Conservation (phyloP, 2,329 filamentous ascomycete species). For the Zalaria sp. region DNA sequence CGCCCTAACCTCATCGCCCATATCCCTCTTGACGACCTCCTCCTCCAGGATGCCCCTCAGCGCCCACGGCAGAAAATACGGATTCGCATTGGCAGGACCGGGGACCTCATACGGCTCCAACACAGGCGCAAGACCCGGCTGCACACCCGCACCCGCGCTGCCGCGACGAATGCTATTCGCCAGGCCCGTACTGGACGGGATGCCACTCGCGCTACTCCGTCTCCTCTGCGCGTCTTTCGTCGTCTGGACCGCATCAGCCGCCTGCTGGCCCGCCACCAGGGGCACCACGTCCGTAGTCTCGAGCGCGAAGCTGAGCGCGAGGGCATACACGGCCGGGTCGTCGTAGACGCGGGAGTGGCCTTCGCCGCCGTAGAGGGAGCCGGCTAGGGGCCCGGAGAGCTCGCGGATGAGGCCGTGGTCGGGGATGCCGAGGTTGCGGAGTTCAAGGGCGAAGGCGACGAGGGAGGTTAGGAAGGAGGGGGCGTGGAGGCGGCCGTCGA, state of each 20-base stretch:
- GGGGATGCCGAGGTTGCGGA: slow-evolving; percentile 82
- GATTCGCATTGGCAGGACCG: slow-evolving; percentile 46
- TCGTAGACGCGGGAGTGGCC: slow-evolving; percentile 91
- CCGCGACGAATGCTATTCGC: slow-evolving; percentile 21
- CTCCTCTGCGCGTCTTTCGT: background rate
- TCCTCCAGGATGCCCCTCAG: slow-evolving; percentile 90
- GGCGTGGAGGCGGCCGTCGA: slow-evolving; percentile 82
- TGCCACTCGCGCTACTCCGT: slow-evolving; percentile 10
- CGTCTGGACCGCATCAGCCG: too few relatives aligned
- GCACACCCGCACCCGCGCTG: slow-evolving; percentile 9
- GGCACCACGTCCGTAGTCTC: slow-evolving; percentile 26
- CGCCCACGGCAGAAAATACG: slow-evolving; percentile 87
- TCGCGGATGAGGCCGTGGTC: slow-evolving; percentile 91
- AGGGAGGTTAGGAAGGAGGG: slow-evolving; percentile 90
- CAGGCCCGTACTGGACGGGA: slow-evolving; percentile 13
- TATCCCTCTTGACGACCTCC: slow-evolving; percentile 70
- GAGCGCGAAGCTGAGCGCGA: slow-evolving; percentile 32
- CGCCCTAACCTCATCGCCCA: slow-evolving; percentile 62
- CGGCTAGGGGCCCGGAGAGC: slow-evolving; percentile 74
- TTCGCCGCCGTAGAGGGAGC: slow-evolving; percentile 80
- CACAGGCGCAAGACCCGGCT: slow-evolving; percentile 17
- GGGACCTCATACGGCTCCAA: slow-evolving; percentile 27
- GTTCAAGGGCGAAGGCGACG: slow-evolving; percentile 81
- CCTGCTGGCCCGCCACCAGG: background rate
- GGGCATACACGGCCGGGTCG: slow-evolving; percentile 69